A percentile compares a stretch with the other conserved stretches of the same genome.
phyloP scores from a whole-genome alignment of 2,329 filamentous ascomycete species.

The Aspergillus uvarum region DNA sequence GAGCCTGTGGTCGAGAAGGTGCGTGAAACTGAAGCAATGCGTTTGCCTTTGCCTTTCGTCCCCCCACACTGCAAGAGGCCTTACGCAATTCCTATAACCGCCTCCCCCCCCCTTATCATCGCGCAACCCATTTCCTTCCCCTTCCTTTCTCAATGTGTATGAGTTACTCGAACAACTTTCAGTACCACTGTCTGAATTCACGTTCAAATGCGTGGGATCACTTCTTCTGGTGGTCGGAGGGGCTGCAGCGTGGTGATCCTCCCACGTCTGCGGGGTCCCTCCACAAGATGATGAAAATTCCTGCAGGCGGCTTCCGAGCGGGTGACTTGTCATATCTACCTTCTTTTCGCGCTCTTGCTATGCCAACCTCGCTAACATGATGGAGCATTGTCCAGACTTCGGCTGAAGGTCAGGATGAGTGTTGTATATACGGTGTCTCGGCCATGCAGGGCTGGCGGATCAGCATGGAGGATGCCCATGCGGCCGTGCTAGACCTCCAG shows the following conservation, averaged over 20 bases:
- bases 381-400: constrained; percentile 63
- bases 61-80: constrained; percentile 28
- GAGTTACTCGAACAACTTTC: not conserved
- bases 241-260: constrained; percentile 11
- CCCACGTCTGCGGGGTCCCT: constrained; percentile 16
- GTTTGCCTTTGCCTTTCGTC: constrained; percentile 21
- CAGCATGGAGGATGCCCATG: constrained; percentile 98
- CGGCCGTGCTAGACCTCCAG: constrained; percentile 82
- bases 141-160: constrained; percentile 1
- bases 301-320: constrained; percentile 9
- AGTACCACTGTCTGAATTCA: not conserved
- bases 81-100: constrained; percentile 20
- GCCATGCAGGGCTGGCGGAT: constrained; percentile 99
- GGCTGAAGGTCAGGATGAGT: constrained; percentile 85
- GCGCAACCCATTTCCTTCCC: constrained; percentile 1
- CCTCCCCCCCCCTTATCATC: constrained; percentile 9
- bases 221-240: not conserved
- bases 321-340: constrained; percentile 10
- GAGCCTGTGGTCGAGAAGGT: constrained; percentile 99
- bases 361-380: constrained; percentile 13
- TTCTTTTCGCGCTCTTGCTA: not conserved
- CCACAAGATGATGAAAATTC: constrained; percentile 17
- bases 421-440: constrained; percentile 88
- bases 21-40: constrained; percentile 38
- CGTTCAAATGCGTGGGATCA: not conserved